Evolutionary conservation across 1,284 basidiomycete species (phyloP).

Genomic region (Chondrostereum purpureum): DNA sequence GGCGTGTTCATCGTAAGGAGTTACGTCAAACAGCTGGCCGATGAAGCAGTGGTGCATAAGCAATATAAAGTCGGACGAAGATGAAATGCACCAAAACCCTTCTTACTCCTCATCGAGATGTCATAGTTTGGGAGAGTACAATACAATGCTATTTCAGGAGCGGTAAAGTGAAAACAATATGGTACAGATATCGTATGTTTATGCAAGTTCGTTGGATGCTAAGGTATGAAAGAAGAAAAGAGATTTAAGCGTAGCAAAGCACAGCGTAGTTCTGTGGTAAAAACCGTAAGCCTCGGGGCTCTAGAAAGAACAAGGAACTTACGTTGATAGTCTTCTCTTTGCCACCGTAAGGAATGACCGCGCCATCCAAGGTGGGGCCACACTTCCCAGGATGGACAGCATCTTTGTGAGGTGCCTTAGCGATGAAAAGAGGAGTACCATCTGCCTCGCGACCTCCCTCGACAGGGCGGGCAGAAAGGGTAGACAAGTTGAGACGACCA

Average conservation of each 20-base stretch:
- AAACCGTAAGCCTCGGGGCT: not conserved
- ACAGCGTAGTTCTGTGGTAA: constrained; percentile 10
- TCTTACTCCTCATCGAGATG: no score
- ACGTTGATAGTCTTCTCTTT: constrained; percentile 42
- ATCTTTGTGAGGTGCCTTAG: constrained; percentile 45
- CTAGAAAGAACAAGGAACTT: constrained; percentile 18
- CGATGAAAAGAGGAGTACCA: constrained; percentile 56
- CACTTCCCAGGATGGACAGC: constrained; percentile 60
- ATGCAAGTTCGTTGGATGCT: no score
- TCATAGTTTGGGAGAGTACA: no score
- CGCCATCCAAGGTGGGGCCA: constrained; percentile 49
- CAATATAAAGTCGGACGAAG: no score
- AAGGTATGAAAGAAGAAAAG: no score
- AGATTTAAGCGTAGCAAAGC: constrained; percentile 13
- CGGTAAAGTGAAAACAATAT: no score
- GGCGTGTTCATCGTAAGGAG: constrained; percentile 33
- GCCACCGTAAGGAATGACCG: constrained; percentile 45
- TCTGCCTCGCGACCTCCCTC: constrained; percentile 62
- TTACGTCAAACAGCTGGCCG: constrained; percentile 13
- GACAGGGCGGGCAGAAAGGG: constrained; percentile 45
- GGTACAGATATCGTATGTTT: no score
- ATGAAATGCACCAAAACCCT: no score
- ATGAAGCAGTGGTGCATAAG: no score
- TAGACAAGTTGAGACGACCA: constrained; percentile 37
- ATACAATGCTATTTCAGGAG: no score